Percentiles rank a stretch among this genome's conserved stretches.
Evolutionary conservation across 805 yeast genomes (phyloP).

Genomic region (Lachancea thermotolerans): DNA sequence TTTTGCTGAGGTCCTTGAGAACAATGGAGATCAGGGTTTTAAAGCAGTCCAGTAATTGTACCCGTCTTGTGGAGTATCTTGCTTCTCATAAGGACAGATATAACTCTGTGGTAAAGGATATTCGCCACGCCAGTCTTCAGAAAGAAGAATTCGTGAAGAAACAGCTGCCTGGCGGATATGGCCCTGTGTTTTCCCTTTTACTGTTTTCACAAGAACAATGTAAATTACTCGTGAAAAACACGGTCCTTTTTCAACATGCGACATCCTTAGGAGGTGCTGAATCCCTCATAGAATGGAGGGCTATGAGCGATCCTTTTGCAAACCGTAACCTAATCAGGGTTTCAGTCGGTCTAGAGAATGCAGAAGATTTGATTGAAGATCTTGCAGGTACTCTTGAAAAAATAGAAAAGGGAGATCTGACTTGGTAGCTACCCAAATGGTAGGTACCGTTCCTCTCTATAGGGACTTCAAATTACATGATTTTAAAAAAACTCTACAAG

Average conservation of each 20-base stretch:
- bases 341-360: constrained; percentile 74
- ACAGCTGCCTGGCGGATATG: constrained; percentile 59
- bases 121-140: constrained; percentile 76
- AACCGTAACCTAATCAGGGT: constrained; percentile 58
- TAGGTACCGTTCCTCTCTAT: no score
- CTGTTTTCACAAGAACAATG: constrained; percentile 50
- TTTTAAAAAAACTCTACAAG: no score
- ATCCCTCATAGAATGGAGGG: constrained; percentile 86
- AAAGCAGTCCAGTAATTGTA: constrained; percentile 59
- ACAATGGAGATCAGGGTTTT: constrained; percentile 68
- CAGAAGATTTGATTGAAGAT: constrained; percentile 71
- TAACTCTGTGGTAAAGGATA: constrained; percentile 39
- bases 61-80: constrained; percentile 53
- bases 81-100: constrained; percentile 41
- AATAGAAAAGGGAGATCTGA: constrained; percentile 8
- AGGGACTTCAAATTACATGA: no score
- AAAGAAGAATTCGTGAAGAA: constrained; percentile 55
- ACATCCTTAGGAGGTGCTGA: constrained; percentile 93
- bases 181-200: constrained; percentile 72
- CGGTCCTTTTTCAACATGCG: constrained; percentile 78
- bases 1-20: constrained; percentile 72
- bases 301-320: constrained; percentile 56
- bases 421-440: not conserved
- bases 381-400: constrained; percentile 48
- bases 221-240: constrained; percentile 51